Conservation (phyloP, 1,284 basidiomycete genomes). For the Malassezia caprae region DNA sequence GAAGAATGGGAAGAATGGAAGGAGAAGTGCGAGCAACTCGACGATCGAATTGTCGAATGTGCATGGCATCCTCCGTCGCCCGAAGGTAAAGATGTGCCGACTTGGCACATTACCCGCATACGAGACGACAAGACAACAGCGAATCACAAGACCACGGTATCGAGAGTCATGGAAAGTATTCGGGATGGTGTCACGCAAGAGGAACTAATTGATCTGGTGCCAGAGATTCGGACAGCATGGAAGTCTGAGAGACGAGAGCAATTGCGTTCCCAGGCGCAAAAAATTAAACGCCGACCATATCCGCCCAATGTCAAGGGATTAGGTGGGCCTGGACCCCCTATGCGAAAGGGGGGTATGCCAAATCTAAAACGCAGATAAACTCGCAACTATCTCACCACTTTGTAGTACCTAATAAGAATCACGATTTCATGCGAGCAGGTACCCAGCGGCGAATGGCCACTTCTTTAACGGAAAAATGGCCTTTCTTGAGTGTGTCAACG, state of each 20-base stretch:
- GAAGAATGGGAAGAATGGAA: slow-evolving; percentile 93
- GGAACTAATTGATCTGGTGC: slow-evolving; percentile 24
- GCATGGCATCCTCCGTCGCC: slow-evolving; percentile 29
- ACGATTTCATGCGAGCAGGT: slow-evolving; percentile 83
- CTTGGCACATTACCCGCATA: slow-evolving; percentile 43
- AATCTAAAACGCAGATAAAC: slow-evolving; percentile 1
- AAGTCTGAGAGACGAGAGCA: slow-evolving; percentile 28
- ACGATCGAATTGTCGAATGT: slow-evolving; percentile 88
- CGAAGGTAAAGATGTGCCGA: slow-evolving; percentile 13
- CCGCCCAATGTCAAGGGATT: neutral
- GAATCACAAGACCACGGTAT: slow-evolving; percentile 39
- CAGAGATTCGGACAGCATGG: slow-evolving; percentile 34
- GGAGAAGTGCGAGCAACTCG: slow-evolving; percentile 68
- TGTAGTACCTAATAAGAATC: neutral
- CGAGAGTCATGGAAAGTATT: slow-evolving; percentile 38
- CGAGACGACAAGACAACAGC: slow-evolving; percentile 44
- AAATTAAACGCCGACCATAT: neutral
- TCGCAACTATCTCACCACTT: neutral
- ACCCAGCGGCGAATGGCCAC: slow-evolving; percentile 76
- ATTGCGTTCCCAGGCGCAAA: slow-evolving; percentile 7
- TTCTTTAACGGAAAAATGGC: slow-evolving; percentile 62
- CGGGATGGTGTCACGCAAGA: slow-evolving; percentile 34
- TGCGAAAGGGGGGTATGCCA: slow-evolving; percentile 9
- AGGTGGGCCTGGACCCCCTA: slow-evolving; percentile 2
- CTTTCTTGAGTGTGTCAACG: slow-evolving; percentile 54